Base-by-base conservation (phyloP, 495 filamentous ascomycete genomes). In the Mycothermus thermophilus region DNA sequence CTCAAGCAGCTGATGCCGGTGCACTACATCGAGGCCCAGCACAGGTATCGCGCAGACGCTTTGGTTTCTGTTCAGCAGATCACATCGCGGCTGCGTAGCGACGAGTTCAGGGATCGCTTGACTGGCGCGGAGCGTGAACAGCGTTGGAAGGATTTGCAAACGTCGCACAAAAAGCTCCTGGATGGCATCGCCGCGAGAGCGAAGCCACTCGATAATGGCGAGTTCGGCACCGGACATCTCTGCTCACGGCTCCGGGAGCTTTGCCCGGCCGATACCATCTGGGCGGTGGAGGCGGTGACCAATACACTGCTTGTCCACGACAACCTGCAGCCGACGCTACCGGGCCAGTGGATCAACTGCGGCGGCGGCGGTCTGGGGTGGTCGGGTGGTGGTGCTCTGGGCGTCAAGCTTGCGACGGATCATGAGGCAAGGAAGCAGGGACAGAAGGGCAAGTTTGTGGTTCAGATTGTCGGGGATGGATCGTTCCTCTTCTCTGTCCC, bases 281-380 rank as follows among this genome's bases (percentile, higher is more conserved):
- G 74, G 64, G 77, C 78, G 4, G 66, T 94, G 37, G 88, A 96
- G 60, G 77, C 88, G 1, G 88, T 96, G 13, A 96, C 88, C 5
- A 77, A 82, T 35, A 84, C 83, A 0, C 56, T 51, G 2, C 74
- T 80, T 32, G 82, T 92, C 10, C 76, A 83, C 14, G 84, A 96
- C 46, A 78, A 83, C 43, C 51, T 95, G n/a, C 72, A 74, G 48
- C 76, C 78, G 8, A 80, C 72, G 10, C 42, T 75, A 1, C 87
- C 86, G 0, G 82, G 86, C 4, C 77, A 75, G 6, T 90, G 83
- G 78, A 77, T 93, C 50, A 93, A 93, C 62, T 96, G 87, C 53
- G 88, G 88, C 10, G 88, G 87, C 21, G 88, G 88, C 23, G 88
- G 88, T 3, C 67, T 95, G 0, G 88, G 88, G 13, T 96, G 88